Conservation (phyloP, 2,329 filamentous ascomycete genomes). For the Penicillium crustosum region DNA sequence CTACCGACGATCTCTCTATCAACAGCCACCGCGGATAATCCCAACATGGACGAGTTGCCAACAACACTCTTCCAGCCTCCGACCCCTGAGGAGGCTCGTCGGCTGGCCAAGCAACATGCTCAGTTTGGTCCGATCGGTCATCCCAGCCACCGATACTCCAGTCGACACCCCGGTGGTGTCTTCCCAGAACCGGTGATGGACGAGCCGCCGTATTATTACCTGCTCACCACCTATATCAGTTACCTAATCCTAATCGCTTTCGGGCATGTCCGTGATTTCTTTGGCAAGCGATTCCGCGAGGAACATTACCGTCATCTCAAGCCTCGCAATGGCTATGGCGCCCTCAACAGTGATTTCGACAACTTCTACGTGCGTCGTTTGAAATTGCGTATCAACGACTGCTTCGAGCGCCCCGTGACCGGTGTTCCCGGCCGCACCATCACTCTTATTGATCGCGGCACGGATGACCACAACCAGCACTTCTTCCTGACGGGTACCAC, state of each 20-base stretch:
- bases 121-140: slow-evolving; percentile 87
- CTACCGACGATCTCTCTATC: slow-evolving; percentile 91
- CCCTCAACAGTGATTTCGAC: slow-evolving; percentile 96
- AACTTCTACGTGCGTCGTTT: slow-evolving; percentile 94
- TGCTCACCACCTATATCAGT: slow-evolving; percentile 97
- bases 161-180: slow-evolving; percentile 77
- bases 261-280: slow-evolving; percentile 94
- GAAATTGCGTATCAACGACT: slow-evolving; percentile 94
- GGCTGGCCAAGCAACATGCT: slow-evolving; percentile 74
- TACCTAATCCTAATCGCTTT: slow-evolving; percentile 95
- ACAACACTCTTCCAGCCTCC: slow-evolving; percentile 86
- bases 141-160: slow-evolving; percentile 81
- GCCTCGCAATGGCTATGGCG: slow-evolving; percentile 83
- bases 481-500: slow-evolving; percentile 87
- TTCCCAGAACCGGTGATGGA: slow-evolving; percentile 86
- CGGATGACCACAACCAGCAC: slow-evolving; percentile 85
- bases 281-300: slow-evolving; percentile 90
- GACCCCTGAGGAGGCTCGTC: slow-evolving; percentile 76
- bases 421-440: slow-evolving; percentile 94
- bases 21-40: slow-evolving; percentile 74
- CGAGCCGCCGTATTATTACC: slow-evolving; percentile 93
- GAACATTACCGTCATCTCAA: slow-evolving; percentile 83
- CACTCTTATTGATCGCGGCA: slow-evolving; percentile 85
- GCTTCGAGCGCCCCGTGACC: slow-evolving; percentile 87
- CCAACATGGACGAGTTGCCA: slow-evolving; percentile 69